Percentiles rank a stretch among this genome's conserved stretches.
phyloP scores from a whole-genome alignment of 108 stramenopile genomes.

The Chaetoceros muelleri region DNA sequence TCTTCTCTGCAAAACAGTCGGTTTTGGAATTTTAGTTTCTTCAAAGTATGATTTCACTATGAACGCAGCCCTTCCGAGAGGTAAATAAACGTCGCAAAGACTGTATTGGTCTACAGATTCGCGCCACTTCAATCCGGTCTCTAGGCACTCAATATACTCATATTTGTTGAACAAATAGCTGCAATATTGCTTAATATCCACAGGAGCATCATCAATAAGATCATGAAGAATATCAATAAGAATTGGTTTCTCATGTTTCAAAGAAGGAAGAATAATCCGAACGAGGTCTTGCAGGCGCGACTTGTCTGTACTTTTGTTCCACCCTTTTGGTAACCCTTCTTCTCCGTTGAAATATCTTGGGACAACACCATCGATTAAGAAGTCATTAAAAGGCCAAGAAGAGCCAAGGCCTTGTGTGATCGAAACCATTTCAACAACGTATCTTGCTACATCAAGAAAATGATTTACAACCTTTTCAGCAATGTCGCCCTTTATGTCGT shows the following conservation, averaged over 20 bases:
- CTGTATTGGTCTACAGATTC: background rate
- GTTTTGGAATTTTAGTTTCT: background rate
- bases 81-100: background rate
- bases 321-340: background rate
- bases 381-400: background rate
- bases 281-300: background rate
- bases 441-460: no score
- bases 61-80: background rate
- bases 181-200: background rate
- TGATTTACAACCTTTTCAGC: no score
- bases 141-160: background rate
- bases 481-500: background rate
- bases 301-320: background rate
- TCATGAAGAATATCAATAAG: background rate
- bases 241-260: background rate
- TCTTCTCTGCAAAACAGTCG: background rate
- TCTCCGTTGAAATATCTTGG: background rate
- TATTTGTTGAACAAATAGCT: background rate
- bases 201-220: background rate
- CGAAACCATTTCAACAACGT: background rate
- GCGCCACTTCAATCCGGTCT: background rate
- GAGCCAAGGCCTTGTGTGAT: background rate
- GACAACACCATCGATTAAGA: background rate
- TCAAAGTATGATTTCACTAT: background rate
- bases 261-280: background rate